phyloP scores from a whole-genome alignment of 371 early-diverging fungal species.

The Mucor plumbeus region DNA sequence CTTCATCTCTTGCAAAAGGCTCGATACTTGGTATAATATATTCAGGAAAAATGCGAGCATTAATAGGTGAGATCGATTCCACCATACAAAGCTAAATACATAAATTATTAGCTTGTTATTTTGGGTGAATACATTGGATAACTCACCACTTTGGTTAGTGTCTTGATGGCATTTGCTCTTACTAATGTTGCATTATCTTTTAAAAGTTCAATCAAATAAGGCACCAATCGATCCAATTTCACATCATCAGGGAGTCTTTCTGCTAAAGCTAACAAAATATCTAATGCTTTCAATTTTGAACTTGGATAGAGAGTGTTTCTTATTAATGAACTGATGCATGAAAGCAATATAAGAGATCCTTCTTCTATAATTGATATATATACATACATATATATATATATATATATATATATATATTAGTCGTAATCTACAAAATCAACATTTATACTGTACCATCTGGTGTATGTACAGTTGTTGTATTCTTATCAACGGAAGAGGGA shows the following conservation, averaged over 20 bases:
- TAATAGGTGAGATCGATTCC: conserved; percentile 78
- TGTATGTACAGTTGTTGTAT: background rate
- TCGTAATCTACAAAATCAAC: background rate
- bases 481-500: background rate
- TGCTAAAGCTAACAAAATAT: conserved; percentile 73
- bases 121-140: background rate
- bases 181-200: conserved; percentile 76
- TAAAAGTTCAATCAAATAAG: conserved; percentile 78
- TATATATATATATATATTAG: too few relatives aligned
- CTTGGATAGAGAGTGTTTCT: conserved; percentile 76
- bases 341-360: conserved; percentile 65
- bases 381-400: too few relatives aligned
- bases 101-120: background rate
- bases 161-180: conserved; percentile 75
- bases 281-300: conserved; percentile 77
- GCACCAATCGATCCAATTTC: conserved; percentile 82
- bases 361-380: conserved; percentile 52
- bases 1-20: conserved; percentile 71
- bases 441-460: conserved; percentile 22
- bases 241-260: conserved; percentile 75
- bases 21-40: conserved; percentile 83
- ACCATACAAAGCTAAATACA: conserved; percentile 70
- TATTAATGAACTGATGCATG: conserved; percentile 72
- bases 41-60: conserved; percentile 88
- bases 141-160: conserved; percentile 77